These are phyloP conservation scores for Malania oleifera DNA, from an alignment of 164 flowering plant species.

Conservation along the genomic window DNA sequence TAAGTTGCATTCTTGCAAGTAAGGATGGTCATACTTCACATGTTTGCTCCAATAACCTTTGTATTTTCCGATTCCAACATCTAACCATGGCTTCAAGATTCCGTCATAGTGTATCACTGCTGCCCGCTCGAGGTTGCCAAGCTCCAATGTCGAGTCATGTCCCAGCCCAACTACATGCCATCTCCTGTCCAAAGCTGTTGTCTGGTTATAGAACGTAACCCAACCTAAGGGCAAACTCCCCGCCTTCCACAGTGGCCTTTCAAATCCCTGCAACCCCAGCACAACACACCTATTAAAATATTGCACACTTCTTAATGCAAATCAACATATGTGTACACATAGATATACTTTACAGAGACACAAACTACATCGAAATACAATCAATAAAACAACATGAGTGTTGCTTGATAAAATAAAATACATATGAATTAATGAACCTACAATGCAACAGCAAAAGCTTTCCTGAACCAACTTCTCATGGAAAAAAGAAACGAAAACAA, in stretches of 20 bases:
- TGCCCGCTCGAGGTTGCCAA: slow-evolving; percentile 49
- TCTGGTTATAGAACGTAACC: slow-evolving; percentile 68
- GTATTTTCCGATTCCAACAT: slow-evolving; percentile 59
- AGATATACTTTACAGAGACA: too few relatives aligned
- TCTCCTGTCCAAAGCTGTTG: slow-evolving; percentile 48
- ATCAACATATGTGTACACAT: too few relatives aligned
- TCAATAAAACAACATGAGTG: too few relatives aligned
- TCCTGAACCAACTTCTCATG: too few relatives aligned
- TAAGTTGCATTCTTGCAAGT: slow-evolving; percentile 81
- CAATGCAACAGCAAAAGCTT: too few relatives aligned
- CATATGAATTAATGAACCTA: too few relatives aligned
- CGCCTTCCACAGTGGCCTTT: slow-evolving; percentile 53
- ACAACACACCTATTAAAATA: not conserved
- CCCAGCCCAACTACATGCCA: slow-evolving; percentile 94
- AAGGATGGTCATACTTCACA: slow-evolving; percentile 55
- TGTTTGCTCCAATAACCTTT: slow-evolving; percentile 70
- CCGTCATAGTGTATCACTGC: slow-evolving; percentile 91
- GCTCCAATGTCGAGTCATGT: slow-evolving; percentile 37
- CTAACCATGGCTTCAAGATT: slow-evolving; percentile 90
- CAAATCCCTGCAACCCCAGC: slow-evolving; percentile 48
- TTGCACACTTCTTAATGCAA: too few relatives aligned
- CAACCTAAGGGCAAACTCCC: slow-evolving; percentile 85
- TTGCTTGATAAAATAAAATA: too few relatives aligned
- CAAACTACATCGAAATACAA: too few relatives aligned
- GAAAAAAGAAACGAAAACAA: too few relatives aligned